Evolutionary conservation across 805 yeast species (phyloP), one percentile per base, ranked within the genome.

Genomic region (Lachancea lanzarotensis): DNA sequence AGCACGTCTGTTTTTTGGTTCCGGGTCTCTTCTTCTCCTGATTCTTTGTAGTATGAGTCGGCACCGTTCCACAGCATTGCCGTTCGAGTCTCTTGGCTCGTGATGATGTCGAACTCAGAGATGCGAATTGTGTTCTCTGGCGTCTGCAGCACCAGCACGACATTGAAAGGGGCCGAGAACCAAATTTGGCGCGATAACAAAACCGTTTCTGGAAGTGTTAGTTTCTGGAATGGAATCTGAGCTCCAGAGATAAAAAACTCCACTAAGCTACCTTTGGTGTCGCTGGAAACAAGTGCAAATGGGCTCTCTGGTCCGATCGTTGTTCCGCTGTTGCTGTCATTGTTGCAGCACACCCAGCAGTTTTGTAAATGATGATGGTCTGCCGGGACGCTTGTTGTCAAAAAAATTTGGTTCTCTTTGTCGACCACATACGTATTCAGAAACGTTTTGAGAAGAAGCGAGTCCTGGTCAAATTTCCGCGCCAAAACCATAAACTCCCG

Each of bases 381-480:
- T 26, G 36, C n/a, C 12, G 41, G 17, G 19, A 36, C 22, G 22
- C 36, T 36, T 17, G 33, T 11, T 3, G 12, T 18, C 27, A 42
- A 25, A 19, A 12, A 30, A 19, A 13, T 19, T 3, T 30, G 18
- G n/a, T 37, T 30, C 15, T 22, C 36, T 5, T 3, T 5, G 38
- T 15, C 35, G 16, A 43, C 25, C 11, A n/a, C 29, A 20, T 43
- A 43, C 16, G 29, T 38, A 40, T 43, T 43, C 29, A 43, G 32
- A 33, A 13, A 38, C 3, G 36, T 29, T 17, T 34, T 35, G 29
- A 33, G 17, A 3, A 37, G n/a, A n/a, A 43, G 34, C 30, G 42
- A 20, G 3, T 38, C 42, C n/a, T 12, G 38, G n/a, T 43, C 42
- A 16, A 43, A 37, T n/a, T 26, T 25, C 19, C 36, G 35, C 15